Evolutionary conservation across 164 flowering plant genomes (phyloP), one percentile per base, ranked within the genome.

Genomic region (Umbilicus rupestris): DNA sequence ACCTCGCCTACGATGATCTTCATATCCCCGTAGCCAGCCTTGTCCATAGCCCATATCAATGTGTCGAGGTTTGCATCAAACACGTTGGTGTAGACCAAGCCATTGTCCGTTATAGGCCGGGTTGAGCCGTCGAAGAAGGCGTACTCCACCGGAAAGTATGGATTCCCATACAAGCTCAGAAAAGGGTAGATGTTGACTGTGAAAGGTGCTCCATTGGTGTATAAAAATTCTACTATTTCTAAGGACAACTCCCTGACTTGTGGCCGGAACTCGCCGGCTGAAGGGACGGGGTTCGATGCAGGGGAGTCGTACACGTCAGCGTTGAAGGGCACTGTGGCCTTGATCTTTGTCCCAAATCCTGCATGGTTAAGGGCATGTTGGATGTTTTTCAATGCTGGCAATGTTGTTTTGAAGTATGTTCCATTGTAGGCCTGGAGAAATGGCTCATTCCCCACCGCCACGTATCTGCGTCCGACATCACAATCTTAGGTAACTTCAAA

Each of bases 41-140:
- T 87, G 65, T 42, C 67, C 31, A 94, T 42, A 0, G 96, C 76
- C 80, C 78, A 81, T 0, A 83, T 62, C 1, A 94, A 81, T 4
- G 99, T 91, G 75, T 94, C 97, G 3, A 84, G 77, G 71, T 89
- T 91, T 28, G 97, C 97, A 71, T 94, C 99, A 68, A 94, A 89
- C 71, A 81, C 96, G 65, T 89, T 94, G 24, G 78, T 82, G 77
- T 94, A 94, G 8, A 77, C 60, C 42, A 58, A 22, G 17, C 72
- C 73, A 0, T 87, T 83, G 49, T 91, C 99, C 35, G 64, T 76
- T 31, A 94, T 11, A 0, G 91, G 82, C 66, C 72, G 72, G 62
- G 42, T 73, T 16, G 77, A 24, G 11, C 88, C 96, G 30, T 88
- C 96, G 50, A 94, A 91, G 76, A 91, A 94, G 19, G 99, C 99